A percentile compares a stretch with the other conserved stretches of the same genome.
Evolutionary conservation across 2,329 filamentous ascomycete species (phyloP).

Genomic region (Arachnopeziza araneosa): DNA sequence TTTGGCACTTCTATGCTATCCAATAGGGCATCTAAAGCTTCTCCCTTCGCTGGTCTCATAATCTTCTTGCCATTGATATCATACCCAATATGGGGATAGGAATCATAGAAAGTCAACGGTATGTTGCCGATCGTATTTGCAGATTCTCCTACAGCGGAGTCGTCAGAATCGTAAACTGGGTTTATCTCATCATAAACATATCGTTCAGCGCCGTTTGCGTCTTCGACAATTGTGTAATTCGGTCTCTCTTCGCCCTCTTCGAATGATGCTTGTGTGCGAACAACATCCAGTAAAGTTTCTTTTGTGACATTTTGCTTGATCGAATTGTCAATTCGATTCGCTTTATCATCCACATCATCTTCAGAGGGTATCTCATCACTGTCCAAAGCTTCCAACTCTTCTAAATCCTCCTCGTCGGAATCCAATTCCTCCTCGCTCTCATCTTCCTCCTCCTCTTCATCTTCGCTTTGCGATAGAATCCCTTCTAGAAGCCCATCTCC

Average conservation of each 20-base stretch:
- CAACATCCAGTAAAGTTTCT: conserved; percentile 27
- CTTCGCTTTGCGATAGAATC: conserved; percentile 51
- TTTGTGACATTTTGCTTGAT: conserved; percentile 34
- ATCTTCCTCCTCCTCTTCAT: conserved; percentile 46
- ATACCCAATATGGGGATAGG: conserved; percentile 97
- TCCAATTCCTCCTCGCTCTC: conserved; percentile 37
- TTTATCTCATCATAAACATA: conserved; percentile 94
- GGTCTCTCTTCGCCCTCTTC: conserved; percentile 37
- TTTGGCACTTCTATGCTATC: conserved; percentile 96
- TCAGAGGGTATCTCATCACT: conserved; percentile 45
- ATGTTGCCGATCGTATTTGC: conserved; percentile 95
- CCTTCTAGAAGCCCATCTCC: conserved; percentile 49
- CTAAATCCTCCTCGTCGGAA: conserved; percentile 40
- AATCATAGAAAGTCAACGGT: conserved; percentile 89
- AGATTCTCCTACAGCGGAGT: conserved; percentile 73
- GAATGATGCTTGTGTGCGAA: conserved; percentile 9
- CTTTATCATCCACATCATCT: conserved; percentile 22
- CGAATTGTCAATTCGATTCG: conserved; percentile 35
- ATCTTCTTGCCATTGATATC: conserved; percentile 99
- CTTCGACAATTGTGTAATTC: conserved; percentile 57
- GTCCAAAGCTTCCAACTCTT: conserved; percentile 39
- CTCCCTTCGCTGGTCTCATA: conserved; percentile 88
- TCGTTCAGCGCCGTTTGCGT: conserved; percentile 84
- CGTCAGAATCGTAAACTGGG: conserved; percentile 92
- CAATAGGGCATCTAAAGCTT: conserved; percentile 86